Evolutionary conservation across 2,329 filamentous ascomycete genomes (phyloP), one percentile per base, ranked within the genome.

Genomic region (Gaeumannomyces tritici): DNA sequence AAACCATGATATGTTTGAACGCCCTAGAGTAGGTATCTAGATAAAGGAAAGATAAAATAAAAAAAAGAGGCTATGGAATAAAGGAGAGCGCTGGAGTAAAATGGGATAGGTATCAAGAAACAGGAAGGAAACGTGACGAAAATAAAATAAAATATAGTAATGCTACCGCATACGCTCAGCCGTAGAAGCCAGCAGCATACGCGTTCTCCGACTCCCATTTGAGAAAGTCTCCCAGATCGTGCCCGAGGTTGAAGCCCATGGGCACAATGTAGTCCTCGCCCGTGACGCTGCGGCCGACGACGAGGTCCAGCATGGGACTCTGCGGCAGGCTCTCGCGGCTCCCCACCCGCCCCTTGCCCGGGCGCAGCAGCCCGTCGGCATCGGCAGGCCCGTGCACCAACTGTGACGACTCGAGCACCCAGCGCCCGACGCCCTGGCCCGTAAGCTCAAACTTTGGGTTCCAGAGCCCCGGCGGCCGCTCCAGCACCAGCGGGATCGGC

Each of bases 231-330:
- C 80, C 81, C 54, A 86, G 69, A 68, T 86, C 84, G 64, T 85
- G 81, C 13, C 79, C 78, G 2, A 87, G 74, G 65, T 87, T 87
- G 68, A 80, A 86, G 0, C 83, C 83, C 83, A 87, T 86, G 0
- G 83, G 80, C 61, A 83, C 77, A 12, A 75, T 69, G 61, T 71
- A 70, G 65, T 73, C 69, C 62, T 75, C 72, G n/a, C 73, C 75
- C 55, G 75, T 73, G 28, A 74, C 74, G 47, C 72, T 73, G 29
- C 72, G 71, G 63, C 68, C 74, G 59, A 75, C 73, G 54, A 81
- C 74, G 26, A 83, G 72, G 57, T 79, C 77, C 58, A 79, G 69
- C 77, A 81, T 79, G 58, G 81, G 80, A 66, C 79, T 82, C 66
- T 79, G 79, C 54, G 80, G 80, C 63, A 82, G 71, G 68, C 80